Base-by-base conservation (phyloP, 2,329 filamentous ascomycete species). In the Trichoderma sp. region DNA sequence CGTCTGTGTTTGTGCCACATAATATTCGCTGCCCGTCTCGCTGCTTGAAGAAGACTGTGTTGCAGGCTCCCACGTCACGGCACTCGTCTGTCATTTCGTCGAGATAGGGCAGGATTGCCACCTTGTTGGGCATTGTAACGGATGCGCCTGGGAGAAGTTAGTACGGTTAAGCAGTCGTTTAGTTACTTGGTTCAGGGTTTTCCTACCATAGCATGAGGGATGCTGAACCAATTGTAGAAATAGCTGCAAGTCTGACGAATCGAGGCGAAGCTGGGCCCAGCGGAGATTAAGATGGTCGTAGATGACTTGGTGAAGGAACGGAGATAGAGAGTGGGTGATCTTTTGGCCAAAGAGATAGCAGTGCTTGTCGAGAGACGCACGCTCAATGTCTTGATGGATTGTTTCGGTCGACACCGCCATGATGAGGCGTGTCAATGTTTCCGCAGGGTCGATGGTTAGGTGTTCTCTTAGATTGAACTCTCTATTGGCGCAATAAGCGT, bases 11-110 rank as follows among this genome's bases (percentile, higher is more conserved):
- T 34, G 60, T 63, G 14, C 60, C 60, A 30, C 60, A 63, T 43
- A 63, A 39, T 39, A 63, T 34, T 4, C 60, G 60, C 21, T 21
- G 60, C 6, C 50, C 50, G 5, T 63, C n/a, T 3, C 15, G 28
- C 26, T 55, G 14, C 26, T 47, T 63, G 50, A 63, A 63, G 50
- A 55, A 63, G 28, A 63, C 60, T 34, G 60, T 63, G 60, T 63
- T 63, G 60, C 60, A 63, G 24, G 60, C 60, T 52, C 60, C 60
- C 12, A 63, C 60, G 7, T 63, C 60, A 10, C 60, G 60, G 24
- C 60, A 63, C 24, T 63, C 60, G 17, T 63, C 60, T 5, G 60
- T 63, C 60, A 47, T 54, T 47, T 63, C 60, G 54, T 63, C 60
- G 24, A 63, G 60, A 15, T 63, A n/a, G 15, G 60, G 60, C 5